Base-by-base conservation (phyloP, 495 filamentous ascomycete genomes). In the Penicillium malachiteum region DNA sequence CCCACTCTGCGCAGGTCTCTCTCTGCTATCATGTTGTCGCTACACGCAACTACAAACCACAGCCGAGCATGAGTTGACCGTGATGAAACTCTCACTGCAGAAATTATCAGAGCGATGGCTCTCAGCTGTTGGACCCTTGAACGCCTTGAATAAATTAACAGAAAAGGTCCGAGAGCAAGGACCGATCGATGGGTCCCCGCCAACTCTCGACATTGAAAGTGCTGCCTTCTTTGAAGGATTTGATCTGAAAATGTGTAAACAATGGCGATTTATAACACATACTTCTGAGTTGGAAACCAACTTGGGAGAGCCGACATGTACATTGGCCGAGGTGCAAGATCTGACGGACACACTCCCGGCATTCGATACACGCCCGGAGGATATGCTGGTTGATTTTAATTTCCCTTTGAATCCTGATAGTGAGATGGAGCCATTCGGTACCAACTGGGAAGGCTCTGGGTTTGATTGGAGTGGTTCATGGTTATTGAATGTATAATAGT, bases 401-500 rank as follows among this genome's bases (percentile, higher is more conserved):
- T 52, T 59, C 30, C 50, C 60, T 3, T 41, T 57, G 17, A 26
- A 26, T 26, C 48, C 64, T 37, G 58, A 68, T 42, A 58, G 52
- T 7, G 54, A 50, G 32, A 16, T 64, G 33, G 63, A 66, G 9
- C 50, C 56, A 9, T 68, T 66, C 26, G 59, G 55, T 12, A 68
- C 54, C 35, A 57, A 46, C 32, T 68, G 65, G 65, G 65, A 68
- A 56, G 65, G 65, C 3, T 59, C 63, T 16, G 65, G 63, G 1
- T 66, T 68, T 55, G 65, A 68, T 33, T 68, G 65, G 65, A 66
- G 60, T 56, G 63, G 65, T 13, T 66, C 65, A 9, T 68, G 65
- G 65, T 33, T 68, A 3, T 57, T 68, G 7, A 68, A 62, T 57
- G 16, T 66, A 16, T 54, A 41, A 41, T 9, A 39, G 4, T 46